phyloP scores from a whole-genome alignment of 2,329 filamentous ascomycete genomes.

The Lachnellula suecica region DNA sequence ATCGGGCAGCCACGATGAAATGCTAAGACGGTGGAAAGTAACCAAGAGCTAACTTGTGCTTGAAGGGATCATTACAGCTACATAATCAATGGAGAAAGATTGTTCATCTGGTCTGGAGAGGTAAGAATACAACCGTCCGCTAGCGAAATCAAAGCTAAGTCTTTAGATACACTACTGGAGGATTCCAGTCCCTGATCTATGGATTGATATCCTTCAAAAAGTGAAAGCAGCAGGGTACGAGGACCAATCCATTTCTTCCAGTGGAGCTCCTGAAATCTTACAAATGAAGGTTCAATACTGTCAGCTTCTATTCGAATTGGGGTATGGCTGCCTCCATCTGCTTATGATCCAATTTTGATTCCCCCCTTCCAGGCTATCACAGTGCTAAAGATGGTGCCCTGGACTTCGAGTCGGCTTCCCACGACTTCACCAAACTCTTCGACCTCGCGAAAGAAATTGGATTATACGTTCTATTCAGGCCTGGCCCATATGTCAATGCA shows the following conservation, averaged over 20 bases:
- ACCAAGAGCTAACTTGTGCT: too few species aligned
- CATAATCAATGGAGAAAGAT: slow-evolving; percentile 45
- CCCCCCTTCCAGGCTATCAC: too few species aligned
- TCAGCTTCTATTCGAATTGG: slow-evolving; percentile 34
- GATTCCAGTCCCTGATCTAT: too few species aligned
- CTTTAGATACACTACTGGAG: slow-evolving; percentile 55
- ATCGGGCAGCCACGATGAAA: too few species aligned
- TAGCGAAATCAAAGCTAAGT: slow-evolving; percentile 28
- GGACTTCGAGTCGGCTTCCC: slow-evolving; percentile 50
- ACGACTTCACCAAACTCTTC: slow-evolving; percentile 49
- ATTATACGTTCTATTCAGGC: slow-evolving; percentile 48
- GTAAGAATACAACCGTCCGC: neutral
- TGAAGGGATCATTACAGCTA: slow-evolving; percentile 54
- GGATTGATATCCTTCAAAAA: too few species aligned
- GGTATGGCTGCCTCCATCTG: slow-evolving; percentile 47
- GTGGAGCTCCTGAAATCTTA: too few species aligned
- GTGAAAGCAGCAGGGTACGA: too few species aligned
- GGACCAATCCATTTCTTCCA: too few species aligned
- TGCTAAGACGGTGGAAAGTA: too few species aligned
- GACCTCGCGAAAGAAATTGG: slow-evolving; percentile 51
- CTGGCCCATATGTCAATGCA: slow-evolving; percentile 52
- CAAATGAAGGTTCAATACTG: slow-evolving; percentile 53
- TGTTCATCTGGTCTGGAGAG: slow-evolving; percentile 42
- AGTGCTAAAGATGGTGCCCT: slow-evolving; percentile 42
- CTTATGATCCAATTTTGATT: too few species aligned